phyloP scores from a whole-genome alignment of 1,284 basidiomycete species.

The Megacollybia platyphylla region DNA sequence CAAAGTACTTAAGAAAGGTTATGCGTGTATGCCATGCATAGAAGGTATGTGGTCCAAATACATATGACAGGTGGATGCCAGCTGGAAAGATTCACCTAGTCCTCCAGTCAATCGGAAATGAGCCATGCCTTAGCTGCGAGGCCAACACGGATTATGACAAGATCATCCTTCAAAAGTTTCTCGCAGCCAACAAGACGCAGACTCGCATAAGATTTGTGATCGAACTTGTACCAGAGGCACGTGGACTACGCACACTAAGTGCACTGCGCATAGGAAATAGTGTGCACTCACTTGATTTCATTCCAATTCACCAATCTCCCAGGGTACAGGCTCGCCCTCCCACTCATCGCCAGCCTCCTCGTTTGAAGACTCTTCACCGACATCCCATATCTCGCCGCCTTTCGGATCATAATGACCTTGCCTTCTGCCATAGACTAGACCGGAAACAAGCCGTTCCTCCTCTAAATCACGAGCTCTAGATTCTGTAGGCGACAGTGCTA shows the following conservation, averaged over 20 bases:
- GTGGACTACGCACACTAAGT: constrained; percentile 6
- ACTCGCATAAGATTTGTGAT: too few species aligned
- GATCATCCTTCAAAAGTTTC: too few species aligned
- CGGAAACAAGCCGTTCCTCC: constrained; percentile 43
- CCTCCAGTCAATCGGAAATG: not conserved
- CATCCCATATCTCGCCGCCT: constrained; percentile 66
- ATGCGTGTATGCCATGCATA: constrained; percentile 19
- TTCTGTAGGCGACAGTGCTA: constrained; percentile 40
- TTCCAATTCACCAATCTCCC: constrained; percentile 64
- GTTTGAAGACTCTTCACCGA: constrained; percentile 43
- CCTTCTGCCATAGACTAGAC: constrained; percentile 46
- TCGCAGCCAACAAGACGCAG: too few species aligned
- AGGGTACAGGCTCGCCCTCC: constrained; percentile 70
- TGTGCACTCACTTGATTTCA: constrained; percentile 5
- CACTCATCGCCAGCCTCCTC: constrained; percentile 41
- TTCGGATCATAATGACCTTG: constrained; percentile 45
- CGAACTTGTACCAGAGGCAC: too few species aligned
- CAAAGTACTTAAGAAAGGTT: constrained; percentile 18
- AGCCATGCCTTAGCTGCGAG: not conserved
- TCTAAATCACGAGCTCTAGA: constrained; percentile 23
- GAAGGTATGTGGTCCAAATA: constrained; percentile 10
- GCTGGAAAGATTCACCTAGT: not conserved
- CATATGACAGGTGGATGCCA: not conserved
- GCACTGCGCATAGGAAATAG: constrained; percentile 12
- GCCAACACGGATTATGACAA: too few species aligned